Conservation (phyloP, 148 eudicot genomes). For the Nepenthes gracilis region DNA sequence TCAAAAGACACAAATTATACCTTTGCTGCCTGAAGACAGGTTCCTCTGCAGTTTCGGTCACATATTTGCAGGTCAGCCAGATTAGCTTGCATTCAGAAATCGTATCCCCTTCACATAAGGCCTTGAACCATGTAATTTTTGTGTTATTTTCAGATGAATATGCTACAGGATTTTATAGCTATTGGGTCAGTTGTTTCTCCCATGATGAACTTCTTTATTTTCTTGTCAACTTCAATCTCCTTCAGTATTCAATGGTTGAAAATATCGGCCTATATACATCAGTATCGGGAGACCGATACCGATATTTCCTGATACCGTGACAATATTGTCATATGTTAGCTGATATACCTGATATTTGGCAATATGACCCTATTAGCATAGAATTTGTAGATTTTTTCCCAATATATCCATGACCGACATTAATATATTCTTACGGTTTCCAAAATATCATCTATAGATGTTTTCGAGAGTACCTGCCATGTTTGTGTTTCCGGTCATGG, state of each 20-base stretch:
- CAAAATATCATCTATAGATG: no score
- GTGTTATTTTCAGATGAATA: slow-evolving; percentile 52
- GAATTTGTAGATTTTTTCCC: no score
- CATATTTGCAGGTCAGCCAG: slow-evolving; percentile 74
- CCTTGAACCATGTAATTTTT: not conserved
- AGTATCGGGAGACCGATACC: no score
- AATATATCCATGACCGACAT: no score
- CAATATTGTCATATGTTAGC: no score
- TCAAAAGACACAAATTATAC: slow-evolving; percentile 62
- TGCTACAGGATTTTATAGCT: slow-evolving; percentile 97
- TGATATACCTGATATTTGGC: no score
- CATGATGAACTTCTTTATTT: not conserved
- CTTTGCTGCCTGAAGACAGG: slow-evolving; percentile 85
- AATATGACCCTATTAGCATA: no score
- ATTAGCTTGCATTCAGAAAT: not conserved
- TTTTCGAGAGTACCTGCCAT: no score
- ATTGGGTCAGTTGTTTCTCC: slow-evolving; percentile 42
- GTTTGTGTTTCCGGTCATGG: no score
- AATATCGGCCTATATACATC: not conserved
- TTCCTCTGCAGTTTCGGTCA: slow-evolving; percentile 90
- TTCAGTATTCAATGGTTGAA: not conserved
- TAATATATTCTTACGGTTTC: no score
- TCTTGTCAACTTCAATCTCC: not conserved
- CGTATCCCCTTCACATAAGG: not conserved
- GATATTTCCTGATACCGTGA: no score